Evolutionary conservation across 129 eudicot species (phyloP).

Genomic region (Artemisia tridentata): DNA sequence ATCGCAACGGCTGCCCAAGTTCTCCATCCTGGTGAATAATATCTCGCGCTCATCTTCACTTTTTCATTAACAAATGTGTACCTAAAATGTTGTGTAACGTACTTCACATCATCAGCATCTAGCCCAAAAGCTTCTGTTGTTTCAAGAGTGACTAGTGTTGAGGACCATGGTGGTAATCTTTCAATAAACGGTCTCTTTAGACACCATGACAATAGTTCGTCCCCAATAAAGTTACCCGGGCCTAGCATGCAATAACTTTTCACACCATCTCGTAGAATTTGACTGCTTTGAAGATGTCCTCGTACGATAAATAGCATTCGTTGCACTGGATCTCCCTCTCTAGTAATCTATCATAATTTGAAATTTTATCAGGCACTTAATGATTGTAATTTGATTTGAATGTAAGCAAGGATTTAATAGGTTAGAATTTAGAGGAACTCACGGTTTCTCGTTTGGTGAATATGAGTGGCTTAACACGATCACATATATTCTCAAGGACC

Average conservation of each 20-base stretch:
- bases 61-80: slow-evolving; percentile 83
- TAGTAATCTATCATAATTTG: slow-evolving; percentile 34
- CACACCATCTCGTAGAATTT: slow-evolving; percentile 65
- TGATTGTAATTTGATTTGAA: no score
- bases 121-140: slow-evolving; percentile 83
- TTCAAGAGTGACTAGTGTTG: slow-evolving; percentile 65
- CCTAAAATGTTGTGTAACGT: slow-evolving; percentile 83
- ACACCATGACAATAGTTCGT: slow-evolving; percentile 92
- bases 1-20: slow-evolving; percentile 93
- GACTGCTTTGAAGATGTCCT: slow-evolving; percentile 88
- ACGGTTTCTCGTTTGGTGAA: slow-evolving; percentile 89
- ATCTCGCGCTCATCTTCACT: slow-evolving; percentile 75
- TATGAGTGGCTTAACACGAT: slow-evolving; percentile 79
- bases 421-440: slow-evolving; percentile 17
- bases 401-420: no score
- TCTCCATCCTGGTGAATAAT: slow-evolving; percentile 92
- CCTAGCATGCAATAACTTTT: slow-evolving; percentile 83
- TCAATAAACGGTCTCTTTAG: slow-evolving; percentile 66
- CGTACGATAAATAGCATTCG: slow-evolving; percentile 84
- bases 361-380: no score
- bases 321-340: slow-evolving; percentile 87
- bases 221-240: slow-evolving; percentile 87
- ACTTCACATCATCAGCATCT: slow-evolving; percentile 79
- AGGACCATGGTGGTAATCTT: slow-evolving; percentile 77
- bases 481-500: slow-evolving; percentile 88